These are phyloP conservation scores for Curvularia hawaiiensis DNA, from an alignment of 2,329 filamentous ascomycete species.

Conservation along the genomic window DNA sequence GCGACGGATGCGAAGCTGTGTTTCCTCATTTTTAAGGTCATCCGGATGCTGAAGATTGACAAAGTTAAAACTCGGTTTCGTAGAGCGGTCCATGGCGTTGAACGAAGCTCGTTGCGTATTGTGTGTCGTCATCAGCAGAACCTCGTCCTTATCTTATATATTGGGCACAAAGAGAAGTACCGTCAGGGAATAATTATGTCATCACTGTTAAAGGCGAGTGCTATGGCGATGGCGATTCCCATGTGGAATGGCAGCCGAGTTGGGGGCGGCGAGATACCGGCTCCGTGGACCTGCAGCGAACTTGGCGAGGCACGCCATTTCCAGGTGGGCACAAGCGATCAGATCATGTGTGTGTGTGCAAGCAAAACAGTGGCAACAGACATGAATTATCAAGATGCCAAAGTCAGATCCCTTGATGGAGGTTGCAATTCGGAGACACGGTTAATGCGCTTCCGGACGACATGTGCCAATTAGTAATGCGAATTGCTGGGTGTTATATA, in stretches of 20 bases:
- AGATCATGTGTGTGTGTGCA: background rate
- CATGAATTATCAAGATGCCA: background rate
- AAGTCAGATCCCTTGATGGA: slow-evolving; percentile 8
- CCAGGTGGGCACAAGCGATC: slow-evolving; percentile 14
- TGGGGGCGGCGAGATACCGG: slow-evolving; percentile 8
- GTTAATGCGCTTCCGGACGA: slow-evolving; percentile 12
- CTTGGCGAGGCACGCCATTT: slow-evolving; percentile 4
- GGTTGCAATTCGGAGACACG: slow-evolving; percentile 5
- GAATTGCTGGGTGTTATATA: background rate
- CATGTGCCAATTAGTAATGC: slow-evolving; percentile 19
- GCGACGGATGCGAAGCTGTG: slow-evolving; percentile 38
- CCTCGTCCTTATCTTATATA: slow-evolving; percentile 8
- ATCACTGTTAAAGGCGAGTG: slow-evolving; percentile 6
- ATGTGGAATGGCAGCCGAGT: slow-evolving; percentile 10
- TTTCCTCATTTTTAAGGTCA: slow-evolving; percentile 40
- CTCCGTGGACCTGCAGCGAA: slow-evolving; percentile 11
- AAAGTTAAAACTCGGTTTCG: slow-evolving; percentile 36
- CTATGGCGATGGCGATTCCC: slow-evolving; percentile 7
- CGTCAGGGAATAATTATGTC: slow-evolving; percentile 10
- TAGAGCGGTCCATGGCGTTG: slow-evolving; percentile 30
- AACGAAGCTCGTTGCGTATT: background rate
- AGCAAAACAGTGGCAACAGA: slow-evolving; percentile 10
- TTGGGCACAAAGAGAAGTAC: background rate
- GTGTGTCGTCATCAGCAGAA: background rate
- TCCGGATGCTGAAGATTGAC: slow-evolving; percentile 41